A percentile compares a stretch with the other conserved stretches of the same genome.
These are phyloP conservation scores for Bigelowiella natans DNA, from an alignment of 78 protist genomes.

Conservation along the genomic window DNA sequence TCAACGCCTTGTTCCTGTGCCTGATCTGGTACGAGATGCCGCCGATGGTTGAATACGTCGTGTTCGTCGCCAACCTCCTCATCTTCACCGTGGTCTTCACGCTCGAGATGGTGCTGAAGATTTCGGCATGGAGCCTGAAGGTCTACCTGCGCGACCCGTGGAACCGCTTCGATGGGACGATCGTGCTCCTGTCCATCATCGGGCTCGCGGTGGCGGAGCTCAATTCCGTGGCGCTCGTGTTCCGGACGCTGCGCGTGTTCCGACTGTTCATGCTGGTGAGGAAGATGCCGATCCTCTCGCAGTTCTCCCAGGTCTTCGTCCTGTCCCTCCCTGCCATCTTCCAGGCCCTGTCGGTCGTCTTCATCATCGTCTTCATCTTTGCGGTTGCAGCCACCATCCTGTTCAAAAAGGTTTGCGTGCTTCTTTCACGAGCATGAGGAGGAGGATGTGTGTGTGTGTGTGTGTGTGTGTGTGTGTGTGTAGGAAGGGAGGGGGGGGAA, in stretches of 20 bases:
- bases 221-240: not conserved
- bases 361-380: not conserved
- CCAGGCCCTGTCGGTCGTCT: not conserved
- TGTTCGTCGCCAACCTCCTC: too few relatives aligned
- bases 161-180: not conserved
- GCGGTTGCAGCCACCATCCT: not conserved
- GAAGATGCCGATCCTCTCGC: not conserved
- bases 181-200: not conserved
- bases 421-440: too few relatives aligned
- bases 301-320: not conserved
- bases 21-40: not conserved
- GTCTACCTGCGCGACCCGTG: not conserved
- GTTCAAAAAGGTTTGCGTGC: not conserved
- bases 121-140: not conserved
- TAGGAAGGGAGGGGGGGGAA: too few relatives aligned
- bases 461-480: too few relatives aligned
- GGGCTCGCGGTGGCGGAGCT: not conserved
- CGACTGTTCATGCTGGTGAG: not conserved
- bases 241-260: not conserved
- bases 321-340: not conserved
- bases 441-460: too few relatives aligned
- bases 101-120: not conserved
- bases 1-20: not conserved
- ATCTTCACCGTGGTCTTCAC: not conserved
- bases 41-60: too few relatives aligned